Conservation (phyloP, 176 grass and related monocot genomes). For the Tuctoria greenei region DNA sequence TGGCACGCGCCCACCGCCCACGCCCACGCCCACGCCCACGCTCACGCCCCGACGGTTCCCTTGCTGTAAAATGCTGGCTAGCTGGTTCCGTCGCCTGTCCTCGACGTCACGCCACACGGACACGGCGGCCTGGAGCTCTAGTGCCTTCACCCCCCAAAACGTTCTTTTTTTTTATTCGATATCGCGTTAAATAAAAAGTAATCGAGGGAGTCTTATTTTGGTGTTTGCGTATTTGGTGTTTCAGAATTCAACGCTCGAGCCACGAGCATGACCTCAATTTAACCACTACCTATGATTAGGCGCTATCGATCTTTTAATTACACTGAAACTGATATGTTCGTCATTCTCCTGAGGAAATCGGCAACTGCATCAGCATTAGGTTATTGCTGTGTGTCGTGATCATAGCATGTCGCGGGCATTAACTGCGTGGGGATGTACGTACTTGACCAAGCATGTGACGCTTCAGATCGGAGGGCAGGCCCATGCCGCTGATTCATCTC, state of each 20-base stretch:
- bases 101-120: constrained; percentile 23
- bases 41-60: background rate
- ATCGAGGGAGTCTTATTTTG: too few relatives aligned
- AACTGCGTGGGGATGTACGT: too few relatives aligned
- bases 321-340: background rate
- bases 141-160: constrained; percentile 9
- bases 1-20: background rate
- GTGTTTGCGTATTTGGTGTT: background rate
- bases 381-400: background rate
- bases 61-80: background rate
- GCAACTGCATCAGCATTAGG: background rate
- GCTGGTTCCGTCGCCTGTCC: background rate
- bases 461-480: too few relatives aligned
- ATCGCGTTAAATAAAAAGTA: too few relatives aligned
- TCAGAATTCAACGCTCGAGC: background rate
- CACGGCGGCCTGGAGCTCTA: background rate
- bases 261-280: background rate
- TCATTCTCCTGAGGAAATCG: background rate
- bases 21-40: too few relatives aligned
- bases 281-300: background rate
- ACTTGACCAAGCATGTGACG: background rate
- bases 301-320: background rate
- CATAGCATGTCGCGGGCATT: background rate
- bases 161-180: too few relatives aligned
- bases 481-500: too few relatives aligned